phyloP scores from a whole-genome alignment of 805 yeast genomes.

The Aciculoconidium aculeatum region DNA sequence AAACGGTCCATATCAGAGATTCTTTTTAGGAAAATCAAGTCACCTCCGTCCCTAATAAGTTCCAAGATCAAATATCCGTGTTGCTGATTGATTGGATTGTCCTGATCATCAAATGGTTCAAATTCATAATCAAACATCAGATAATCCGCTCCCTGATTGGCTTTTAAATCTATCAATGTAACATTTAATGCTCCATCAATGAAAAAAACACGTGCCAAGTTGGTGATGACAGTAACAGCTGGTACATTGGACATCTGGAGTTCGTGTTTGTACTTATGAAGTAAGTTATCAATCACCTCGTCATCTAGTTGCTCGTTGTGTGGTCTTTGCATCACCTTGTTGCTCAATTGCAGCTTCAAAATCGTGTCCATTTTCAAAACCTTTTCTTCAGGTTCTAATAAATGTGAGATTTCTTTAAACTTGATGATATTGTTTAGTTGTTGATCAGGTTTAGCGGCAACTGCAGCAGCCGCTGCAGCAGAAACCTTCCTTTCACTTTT shows the following conservation, averaged over 20 bases:
- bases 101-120: constrained; percentile 24
- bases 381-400: constrained; percentile 30
- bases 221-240: constrained; percentile 35
- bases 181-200: constrained; percentile 30
- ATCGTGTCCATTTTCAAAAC: constrained; percentile 36
- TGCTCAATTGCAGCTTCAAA: constrained; percentile 30
- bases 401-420: constrained; percentile 27
- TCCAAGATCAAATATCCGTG: constrained; percentile 65
- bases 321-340: constrained; percentile 15
- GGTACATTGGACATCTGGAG: constrained; percentile 20
- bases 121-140: constrained; percentile 81
- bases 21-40: constrained; percentile 47
- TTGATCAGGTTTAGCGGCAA: constrained; percentile 3
- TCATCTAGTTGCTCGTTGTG: constrained; percentile 22
- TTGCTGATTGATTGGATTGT: constrained; percentile 29
- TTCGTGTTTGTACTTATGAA: constrained; percentile 15
- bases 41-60: constrained; percentile 45
- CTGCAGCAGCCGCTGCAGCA: constrained; percentile 7
- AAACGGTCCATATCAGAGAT: constrained; percentile 33
- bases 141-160: constrained; percentile 40
- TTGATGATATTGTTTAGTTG: constrained; percentile 14
- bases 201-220: constrained; percentile 36
- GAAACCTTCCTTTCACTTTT: not conserved
- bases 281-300: constrained; percentile 25
- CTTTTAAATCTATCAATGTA: constrained; percentile 35